These are phyloP conservation scores for Plasmodium yoelii DNA, from an alignment of 169 alveolate species.

Conservation along the genomic window DNA sequence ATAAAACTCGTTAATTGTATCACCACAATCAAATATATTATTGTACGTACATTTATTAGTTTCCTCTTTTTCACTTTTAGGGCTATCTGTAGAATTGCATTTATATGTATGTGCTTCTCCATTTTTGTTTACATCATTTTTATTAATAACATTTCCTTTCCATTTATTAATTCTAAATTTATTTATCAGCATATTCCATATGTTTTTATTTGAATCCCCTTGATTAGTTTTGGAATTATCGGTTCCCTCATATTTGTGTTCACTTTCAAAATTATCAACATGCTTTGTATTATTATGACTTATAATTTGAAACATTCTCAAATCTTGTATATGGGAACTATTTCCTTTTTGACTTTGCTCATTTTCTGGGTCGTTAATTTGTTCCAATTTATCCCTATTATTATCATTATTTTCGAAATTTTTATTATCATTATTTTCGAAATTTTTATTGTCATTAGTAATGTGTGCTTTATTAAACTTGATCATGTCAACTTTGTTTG, in stretches of 20 bases:
- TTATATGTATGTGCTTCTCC: not conserved
- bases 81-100: not conserved
- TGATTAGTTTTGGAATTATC: not conserved
- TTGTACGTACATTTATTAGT: too few relatives aligned
- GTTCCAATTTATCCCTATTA: not conserved
- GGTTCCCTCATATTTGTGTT: too few relatives aligned
- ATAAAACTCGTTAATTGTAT: not conserved
- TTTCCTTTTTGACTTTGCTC: too few relatives aligned
- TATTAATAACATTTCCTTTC: slow-evolving; percentile 32
- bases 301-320: too few relatives aligned
- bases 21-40: not conserved
- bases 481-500: too few relatives aligned
- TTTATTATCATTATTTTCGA: not conserved
- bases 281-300: too few relatives aligned
- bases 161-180: slow-evolving; percentile 17
- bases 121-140: not conserved
- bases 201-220: not conserved
- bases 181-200: slow-evolving; percentile 8
- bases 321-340: too few relatives aligned
- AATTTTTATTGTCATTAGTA: not conserved
- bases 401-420: not conserved
- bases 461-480: too few relatives aligned
- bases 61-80: not conserved
- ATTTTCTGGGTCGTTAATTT: not conserved
- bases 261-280: not conserved